phyloP scores from a whole-genome alignment of 495 filamentous ascomycete genomes.

The Mycothermus thermophilus region DNA sequence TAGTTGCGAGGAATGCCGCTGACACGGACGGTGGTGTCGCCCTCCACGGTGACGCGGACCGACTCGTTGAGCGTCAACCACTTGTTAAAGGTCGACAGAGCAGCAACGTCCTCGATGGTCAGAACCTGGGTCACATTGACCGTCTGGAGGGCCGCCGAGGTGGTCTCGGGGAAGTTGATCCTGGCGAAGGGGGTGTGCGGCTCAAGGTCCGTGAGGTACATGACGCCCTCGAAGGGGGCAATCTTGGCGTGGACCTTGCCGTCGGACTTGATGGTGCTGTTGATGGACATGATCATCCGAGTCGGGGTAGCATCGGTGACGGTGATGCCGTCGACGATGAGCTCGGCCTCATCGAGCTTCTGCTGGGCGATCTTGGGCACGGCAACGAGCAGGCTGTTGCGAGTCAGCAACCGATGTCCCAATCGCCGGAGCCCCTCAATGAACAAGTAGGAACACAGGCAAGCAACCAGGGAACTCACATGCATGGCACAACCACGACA shows the following conservation, averaged over 20 bases:
- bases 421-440: too few relatives aligned
- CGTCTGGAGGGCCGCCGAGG: constrained; percentile 37
- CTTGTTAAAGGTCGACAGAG: constrained; percentile 47
- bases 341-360: constrained; percentile 49
- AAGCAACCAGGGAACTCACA: constrained; percentile 43
- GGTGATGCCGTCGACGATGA: constrained; percentile 43
- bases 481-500: constrained; percentile 45
- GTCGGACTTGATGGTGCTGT: constrained; percentile 36
- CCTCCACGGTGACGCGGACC: constrained; percentile 25
- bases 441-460: too few relatives aligned
- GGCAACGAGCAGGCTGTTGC: constrained; percentile 61
- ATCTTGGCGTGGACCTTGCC: constrained; percentile 39
- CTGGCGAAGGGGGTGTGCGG: constrained; percentile 42
- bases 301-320: constrained; percentile 45
- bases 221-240: constrained; percentile 25
- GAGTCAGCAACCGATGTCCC: too few relatives aligned
- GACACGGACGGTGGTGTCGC: constrained; percentile 27
- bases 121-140: constrained; percentile 46
- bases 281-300: constrained; percentile 42
- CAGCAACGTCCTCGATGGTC: constrained; percentile 37
- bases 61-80: constrained; percentile 33
- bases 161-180: constrained; percentile 38
- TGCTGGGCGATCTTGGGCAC: constrained; percentile 59
- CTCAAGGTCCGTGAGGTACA: constrained; percentile 41
- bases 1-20: constrained; percentile 24